These are phyloP conservation scores for Pezicula radicicola DNA, from an alignment of 2,329 filamentous ascomycete species.

Conservation along the genomic window DNA sequence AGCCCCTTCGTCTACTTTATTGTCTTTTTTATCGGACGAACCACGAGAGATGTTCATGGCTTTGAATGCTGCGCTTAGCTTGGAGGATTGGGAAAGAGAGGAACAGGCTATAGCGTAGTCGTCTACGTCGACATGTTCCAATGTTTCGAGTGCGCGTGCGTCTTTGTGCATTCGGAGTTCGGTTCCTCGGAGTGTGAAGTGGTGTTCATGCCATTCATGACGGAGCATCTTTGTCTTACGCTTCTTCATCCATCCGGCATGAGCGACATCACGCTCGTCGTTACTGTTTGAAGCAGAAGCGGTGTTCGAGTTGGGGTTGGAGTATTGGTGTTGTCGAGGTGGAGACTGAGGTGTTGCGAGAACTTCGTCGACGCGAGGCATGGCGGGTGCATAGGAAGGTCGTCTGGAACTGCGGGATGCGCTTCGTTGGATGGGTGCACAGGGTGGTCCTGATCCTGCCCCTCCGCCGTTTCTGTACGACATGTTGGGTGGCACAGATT, in stretches of 20 bases:
- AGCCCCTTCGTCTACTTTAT: conserved; percentile 51
- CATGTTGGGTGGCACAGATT: conserved; percentile 95
- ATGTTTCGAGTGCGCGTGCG: conserved; percentile 45
- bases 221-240: conserved; percentile 84
- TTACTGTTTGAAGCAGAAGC: conserved; percentile 16
- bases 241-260: conserved; percentile 91
- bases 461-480: conserved; percentile 56
- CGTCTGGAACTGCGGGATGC: conserved; percentile 54
- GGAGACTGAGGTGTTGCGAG: conserved; percentile 24
- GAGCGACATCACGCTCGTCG: conserved; percentile 52
- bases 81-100: conserved; percentile 66
- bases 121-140: conserved; percentile 83
- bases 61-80: conserved; percentile 85
- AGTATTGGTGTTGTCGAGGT: conserved; percentile 17
- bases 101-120: conserved; percentile 88
- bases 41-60: conserved; percentile 63
- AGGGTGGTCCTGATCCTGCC: conserved; percentile 3
- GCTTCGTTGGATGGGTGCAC: conserved; percentile 18
- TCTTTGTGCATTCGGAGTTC: conserved; percentile 75
- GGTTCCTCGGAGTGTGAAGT: conserved; percentile 80
- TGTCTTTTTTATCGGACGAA: conserved; percentile 39
- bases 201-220: conserved; percentile 91
- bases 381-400: conserved; percentile 60
- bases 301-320: conserved; percentile 16
- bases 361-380: conserved; percentile 70